Percentiles rank a stretch among this genome's conserved stretches.
These are phyloP conservation scores for Canariomyces notabilis DNA, from an alignment of 2,329 filamentous ascomycete genomes.

Conservation along the genomic window DNA sequence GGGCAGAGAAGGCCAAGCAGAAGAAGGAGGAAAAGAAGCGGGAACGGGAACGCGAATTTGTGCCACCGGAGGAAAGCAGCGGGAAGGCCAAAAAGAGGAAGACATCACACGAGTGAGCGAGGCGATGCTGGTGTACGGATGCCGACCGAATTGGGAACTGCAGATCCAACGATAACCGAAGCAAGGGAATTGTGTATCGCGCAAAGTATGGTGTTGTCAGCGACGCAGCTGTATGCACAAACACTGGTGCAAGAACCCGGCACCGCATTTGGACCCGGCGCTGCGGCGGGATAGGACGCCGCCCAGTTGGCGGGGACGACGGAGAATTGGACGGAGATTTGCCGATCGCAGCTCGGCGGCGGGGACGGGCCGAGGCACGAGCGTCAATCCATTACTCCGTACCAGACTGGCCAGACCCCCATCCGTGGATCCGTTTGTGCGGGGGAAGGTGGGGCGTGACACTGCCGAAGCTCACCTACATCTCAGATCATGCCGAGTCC, in stretches of 20 bases:
- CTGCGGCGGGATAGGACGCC: no score
- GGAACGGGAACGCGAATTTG: slow-evolving; percentile 79
- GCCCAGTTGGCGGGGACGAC: background rate
- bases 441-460: slow-evolving; percentile 14
- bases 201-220: background rate
- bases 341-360: slow-evolving; percentile 4
- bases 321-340: slow-evolving; percentile 2
- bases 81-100: slow-evolving; percentile 62
- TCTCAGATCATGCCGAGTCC: background rate
- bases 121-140: slow-evolving; percentile 2
- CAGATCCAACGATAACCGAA: slow-evolving; percentile 22
- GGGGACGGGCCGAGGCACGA: slow-evolving; percentile 18
- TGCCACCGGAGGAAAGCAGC: slow-evolving; percentile 74
- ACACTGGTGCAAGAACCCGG: background rate
- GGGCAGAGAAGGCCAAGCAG: slow-evolving; percentile 76
- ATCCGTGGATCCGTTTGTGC: slow-evolving; percentile 14
- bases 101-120: slow-evolving; percentile 30
- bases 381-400: no score
- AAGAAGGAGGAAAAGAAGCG: slow-evolving; percentile 86
- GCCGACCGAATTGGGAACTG: slow-evolving; percentile 3
- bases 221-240: background rate
- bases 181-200: slow-evolving; percentile 5
- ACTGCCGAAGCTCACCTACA: background rate
- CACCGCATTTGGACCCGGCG: background rate
- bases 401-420: no score